Evolutionary conservation across 495 filamentous ascomycete genomes (phyloP), one percentile per base, ranked within the genome.

Genomic region (Lepidopterella palustris): DNA sequence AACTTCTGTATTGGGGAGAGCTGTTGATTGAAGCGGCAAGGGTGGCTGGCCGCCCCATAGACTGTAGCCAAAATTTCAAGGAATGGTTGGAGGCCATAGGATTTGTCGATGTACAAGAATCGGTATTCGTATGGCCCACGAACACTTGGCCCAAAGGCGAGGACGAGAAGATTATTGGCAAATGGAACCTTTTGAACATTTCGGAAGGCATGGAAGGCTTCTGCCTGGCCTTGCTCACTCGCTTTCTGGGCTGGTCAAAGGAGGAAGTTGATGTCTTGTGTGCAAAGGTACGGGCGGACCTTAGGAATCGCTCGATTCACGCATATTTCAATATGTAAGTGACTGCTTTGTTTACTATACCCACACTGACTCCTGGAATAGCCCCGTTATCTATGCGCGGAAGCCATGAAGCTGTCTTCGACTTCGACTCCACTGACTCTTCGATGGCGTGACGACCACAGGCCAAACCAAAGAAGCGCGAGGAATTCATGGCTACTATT

Each of bases 291-390:
- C 18, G 55, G 8, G n/a, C 15, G 1, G 59, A 57, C 11, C 32
- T 61, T 20, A 29, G 31, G 21, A 40, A 57, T 23, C 40, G 53
- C 53, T 55, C 45, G 47, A 67, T 71, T 21, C 68, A 71, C 59
- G 68, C 64, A 1, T 71, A 77, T 60, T 73, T 72, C 48, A 68
- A 69, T 4, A 72, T 78, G 76, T 76, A 64, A 69, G 76, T 76
- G 21, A n/a, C 52, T 23, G 9, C 35, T 10, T 42, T 42, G 10
- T 10, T 24, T 24, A 24, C 21, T 50, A 24, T 50, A 25, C 15
- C 15, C 5, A 25, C 25, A 13, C 47, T 21, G 5, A 25, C 24
- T 4, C 20, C 20, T 42, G 39, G 3, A 9, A 42, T 27, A 54
- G 52, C 10, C 52, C 52, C 1, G 52, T 54, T 2, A 32, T 54